Base-by-base conservation (phyloP, 1,139 yeast genomes). In the Saccharomyces hybrid region DNA sequence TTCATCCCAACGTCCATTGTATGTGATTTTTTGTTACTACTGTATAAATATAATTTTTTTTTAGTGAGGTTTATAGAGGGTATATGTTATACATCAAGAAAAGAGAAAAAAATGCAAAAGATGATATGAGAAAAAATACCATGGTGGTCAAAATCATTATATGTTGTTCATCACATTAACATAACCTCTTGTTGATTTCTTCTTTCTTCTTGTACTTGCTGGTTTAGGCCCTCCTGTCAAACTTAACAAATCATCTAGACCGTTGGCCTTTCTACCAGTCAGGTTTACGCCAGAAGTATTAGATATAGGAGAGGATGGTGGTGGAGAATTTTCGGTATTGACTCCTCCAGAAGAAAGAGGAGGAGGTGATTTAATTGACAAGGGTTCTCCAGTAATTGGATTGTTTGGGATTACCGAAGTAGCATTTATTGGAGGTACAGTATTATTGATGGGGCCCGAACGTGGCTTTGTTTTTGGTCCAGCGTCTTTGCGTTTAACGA, bases 91-190 rank as follows among this genome's bases (percentile, higher is more conserved):
- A 38, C 44, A 38, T 38, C 44, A 38, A 38, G 26, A 19, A 38
- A 38, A 38, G 34, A 31, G n/a, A 19, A n/a, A 24, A 38, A 38
- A 24, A 19, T 11, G 26, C 19, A 19, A 9, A 16, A 9, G 11
- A 19, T 38, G 1, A 4, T 6, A 34, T 34, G 21, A 19, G 26
- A 38, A 19, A 19, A 16, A 16, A 4, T 9, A 38, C 6, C 5
- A 24, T 46, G 12, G 12, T 7, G 5, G 24, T 4, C 27, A 49
- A 11, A n/a, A 21, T 29, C 7, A 21, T 52, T 52, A 59, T 56
- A 64, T 68, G 59, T 72, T 73, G 58, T 78, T 82, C 83, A 88
- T 79, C 7, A 88, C 89, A 67, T 87, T 90, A 47, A 88, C 91
- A 68, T 88, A 88, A n/a, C 86, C 87, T 63, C 90, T 78, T 60